These are phyloP conservation scores for Nematodospora anomalae DNA, from an alignment of 1,139 yeast species.

Conservation along the genomic window DNA sequence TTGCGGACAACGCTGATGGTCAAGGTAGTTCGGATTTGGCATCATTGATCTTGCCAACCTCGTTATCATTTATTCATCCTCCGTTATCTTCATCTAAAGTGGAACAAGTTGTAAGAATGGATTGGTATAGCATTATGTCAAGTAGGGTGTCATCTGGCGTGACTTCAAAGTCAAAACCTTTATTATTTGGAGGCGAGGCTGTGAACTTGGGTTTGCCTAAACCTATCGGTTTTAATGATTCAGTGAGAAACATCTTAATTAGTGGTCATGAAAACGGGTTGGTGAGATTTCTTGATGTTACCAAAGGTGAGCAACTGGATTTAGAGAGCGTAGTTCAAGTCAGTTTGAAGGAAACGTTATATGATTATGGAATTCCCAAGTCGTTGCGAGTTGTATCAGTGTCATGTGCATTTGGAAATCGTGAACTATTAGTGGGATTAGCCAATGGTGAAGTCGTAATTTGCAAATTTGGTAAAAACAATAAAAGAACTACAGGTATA, in stretches of 20 bases:
- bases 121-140: conserved; percentile 75
- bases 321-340: conserved; percentile 42
- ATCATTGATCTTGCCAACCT: conserved; percentile 71
- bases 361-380: conserved; percentile 26
- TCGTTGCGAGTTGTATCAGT: conserved; percentile 53
- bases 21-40: conserved; percentile 56
- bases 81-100: conserved; percentile 60
- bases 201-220: conserved; percentile 39
- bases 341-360: conserved; percentile 37
- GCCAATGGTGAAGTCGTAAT: conserved; percentile 73
- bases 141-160: conserved; percentile 36
- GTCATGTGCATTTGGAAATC: conserved; percentile 73
- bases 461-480: conserved; percentile 62
- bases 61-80: conserved; percentile 77
- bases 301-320: conserved; percentile 72
- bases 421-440: conserved; percentile 74
- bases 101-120: conserved; percentile 56
- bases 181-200: conserved; percentile 80
- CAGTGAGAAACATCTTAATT: conserved; percentile 58
- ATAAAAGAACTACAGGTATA: conserved; percentile 12
- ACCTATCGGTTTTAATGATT: conserved; percentile 56
- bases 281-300: conserved; percentile 77
- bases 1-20: conserved; percentile 29
- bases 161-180: conserved; percentile 34
- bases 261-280: conserved; percentile 85